Evolutionary conservation across 2,329 filamentous ascomycete genomes (phyloP).

Genomic region (Cercospora zeina): DNA sequence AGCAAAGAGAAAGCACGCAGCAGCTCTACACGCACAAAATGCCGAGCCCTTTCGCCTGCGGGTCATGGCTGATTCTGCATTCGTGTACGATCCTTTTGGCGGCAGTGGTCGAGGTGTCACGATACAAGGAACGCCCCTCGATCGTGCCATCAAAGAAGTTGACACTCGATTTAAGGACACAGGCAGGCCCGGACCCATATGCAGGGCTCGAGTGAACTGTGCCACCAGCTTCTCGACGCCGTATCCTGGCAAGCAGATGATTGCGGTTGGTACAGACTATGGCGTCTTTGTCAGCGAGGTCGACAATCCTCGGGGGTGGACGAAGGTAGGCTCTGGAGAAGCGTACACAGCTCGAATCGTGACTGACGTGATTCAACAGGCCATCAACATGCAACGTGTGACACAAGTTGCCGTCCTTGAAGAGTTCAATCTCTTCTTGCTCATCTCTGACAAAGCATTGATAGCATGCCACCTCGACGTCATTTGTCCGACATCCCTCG

Average conservation of each 20-base stretch:
- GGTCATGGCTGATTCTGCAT: conserved; percentile 89
- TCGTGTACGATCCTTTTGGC: conserved; percentile 70
- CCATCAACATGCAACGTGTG: conserved; percentile 73
- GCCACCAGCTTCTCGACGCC: conserved; percentile 82
- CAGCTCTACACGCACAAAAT: conserved; percentile 84
- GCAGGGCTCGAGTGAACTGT: conserved; percentile 85
- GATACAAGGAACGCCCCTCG: conserved; percentile 86
- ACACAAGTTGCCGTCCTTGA: conserved; percentile 94
- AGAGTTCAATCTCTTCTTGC: conserved; percentile 87
- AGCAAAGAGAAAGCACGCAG: conserved; percentile 90
- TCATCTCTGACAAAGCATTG: conserved; percentile 87
- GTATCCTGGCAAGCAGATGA: conserved; percentile 73
- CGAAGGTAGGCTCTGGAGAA: conserved; percentile 61
- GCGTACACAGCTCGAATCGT: background rate
- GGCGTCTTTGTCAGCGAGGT: conserved; percentile 89
- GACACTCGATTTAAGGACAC: conserved; percentile 68
- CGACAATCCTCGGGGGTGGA: conserved; percentile 87
- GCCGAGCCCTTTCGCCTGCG: conserved; percentile 91
- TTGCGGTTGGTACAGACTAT: conserved; percentile 92
- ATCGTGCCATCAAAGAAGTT: conserved; percentile 85
- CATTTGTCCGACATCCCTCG: conserved; percentile 61
- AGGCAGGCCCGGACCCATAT: conserved; percentile 74
- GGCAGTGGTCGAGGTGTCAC: conserved; percentile 63
- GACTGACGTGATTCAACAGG: conserved; percentile 53
- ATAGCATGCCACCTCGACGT: conserved; percentile 93